Base-by-base conservation (phyloP, 352 stramenopile species). In the Phytophthora pseudosyringae region DNA sequence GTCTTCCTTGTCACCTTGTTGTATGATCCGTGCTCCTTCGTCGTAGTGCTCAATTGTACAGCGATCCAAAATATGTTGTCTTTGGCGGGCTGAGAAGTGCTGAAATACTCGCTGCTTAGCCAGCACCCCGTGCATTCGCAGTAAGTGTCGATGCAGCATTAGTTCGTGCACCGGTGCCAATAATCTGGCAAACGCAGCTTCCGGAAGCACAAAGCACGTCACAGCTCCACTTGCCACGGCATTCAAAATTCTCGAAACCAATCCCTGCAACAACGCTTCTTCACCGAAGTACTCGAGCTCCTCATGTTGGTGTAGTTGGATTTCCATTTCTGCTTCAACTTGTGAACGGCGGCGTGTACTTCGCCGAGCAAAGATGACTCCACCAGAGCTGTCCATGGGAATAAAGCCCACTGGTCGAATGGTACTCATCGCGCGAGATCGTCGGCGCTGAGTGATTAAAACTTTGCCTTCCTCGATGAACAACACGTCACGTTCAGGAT, bases 391-490 rank as follows among this genome's bases (percentile, higher is more conserved):
- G 31, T 65, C 41, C 46, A 66, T 61, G 0, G 48, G 39, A 15
- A 64, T 57, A 46, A 61, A 39, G 1, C 49, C 61, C 16, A 62
- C 38, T n/a, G 63, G 44, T 12, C 61, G 54, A 21, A 43, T 11
- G 5, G 46, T 69, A 38, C 62, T 75, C 50, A 60, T 61, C 26
- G 55, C 67, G 13, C 61, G 67, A 56, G 55, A 71, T 28, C 53
- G 49, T 38, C 64, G 55, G 25, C 78, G 78, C 48, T 90, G 83
- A 15, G 83, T 90, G 59, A 93, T 83, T 36, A 86, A 66, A 33
- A 94, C 81, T 31, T 80, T 80, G 8, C 86, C 86, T 56, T 87
- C 75, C 36, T 93, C 82, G 40, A 94, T 84, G 56, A 94, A 89
- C 60, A 76, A 82, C 5, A 93, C 29, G 16, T 86, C 81, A n/a